These are phyloP conservation scores for Botryotinia narcissicola DNA, from an alignment of 2,329 filamentous ascomycete species.

Conservation along the genomic window DNA sequence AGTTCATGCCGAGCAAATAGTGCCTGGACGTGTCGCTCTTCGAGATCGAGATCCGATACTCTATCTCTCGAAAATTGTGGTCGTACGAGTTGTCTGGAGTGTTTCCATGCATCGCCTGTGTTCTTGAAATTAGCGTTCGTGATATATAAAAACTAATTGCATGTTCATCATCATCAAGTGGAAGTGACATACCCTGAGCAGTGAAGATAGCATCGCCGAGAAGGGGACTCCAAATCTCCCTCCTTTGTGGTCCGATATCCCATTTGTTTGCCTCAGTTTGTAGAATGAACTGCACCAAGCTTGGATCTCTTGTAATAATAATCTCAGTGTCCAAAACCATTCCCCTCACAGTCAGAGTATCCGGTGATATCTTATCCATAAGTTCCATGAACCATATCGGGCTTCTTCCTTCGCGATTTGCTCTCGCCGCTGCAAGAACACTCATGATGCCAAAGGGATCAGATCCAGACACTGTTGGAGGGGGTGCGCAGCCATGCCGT, in stretches of 20 bases:
- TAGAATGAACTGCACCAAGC: neutral
- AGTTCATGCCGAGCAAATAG: conserved; percentile 21
- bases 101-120: conserved; percentile 36
- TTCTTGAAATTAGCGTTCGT: neutral
- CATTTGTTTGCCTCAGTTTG: conserved; percentile 29
- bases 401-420: conserved; percentile 6
- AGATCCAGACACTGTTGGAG: neutral
- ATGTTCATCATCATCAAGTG: neutral
- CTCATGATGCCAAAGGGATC: neutral
- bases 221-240: conserved; percentile 37
- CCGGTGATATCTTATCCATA: neutral
- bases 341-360: conserved; percentile 2
- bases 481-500: neutral
- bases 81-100: conserved; percentile 42
- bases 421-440: neutral
- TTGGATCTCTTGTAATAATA: conserved; percentile 8
- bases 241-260: conserved; percentile 40
- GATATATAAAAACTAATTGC: too few relatives aligned
- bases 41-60: conserved; percentile 45
- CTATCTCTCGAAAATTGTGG: conserved; percentile 45
- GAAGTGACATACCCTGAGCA: neutral
- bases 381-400: conserved; percentile 2
- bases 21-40: conserved; percentile 43
- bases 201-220: conserved; percentile 33
- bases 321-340: conserved; percentile 7